Evolutionary conservation across 2,329 filamentous ascomycete genomes (phyloP).

Genomic region (Coniochaeta prunicola): DNA sequence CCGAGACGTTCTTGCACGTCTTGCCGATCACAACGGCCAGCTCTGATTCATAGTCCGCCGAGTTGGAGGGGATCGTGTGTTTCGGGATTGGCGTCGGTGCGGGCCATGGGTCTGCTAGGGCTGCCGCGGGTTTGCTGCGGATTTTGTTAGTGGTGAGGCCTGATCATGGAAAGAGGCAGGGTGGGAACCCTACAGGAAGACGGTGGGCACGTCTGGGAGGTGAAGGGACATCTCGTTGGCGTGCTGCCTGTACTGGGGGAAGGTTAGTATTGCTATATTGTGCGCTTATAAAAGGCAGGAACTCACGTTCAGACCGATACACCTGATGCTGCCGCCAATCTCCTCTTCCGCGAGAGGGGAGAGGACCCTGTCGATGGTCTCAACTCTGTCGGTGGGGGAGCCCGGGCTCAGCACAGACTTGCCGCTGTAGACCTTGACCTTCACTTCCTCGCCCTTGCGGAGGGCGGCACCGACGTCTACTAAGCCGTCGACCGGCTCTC

Average conservation of each 20-base stretch:
- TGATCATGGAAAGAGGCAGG: not conserved
- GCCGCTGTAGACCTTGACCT: constrained; percentile 50
- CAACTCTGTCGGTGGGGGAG: constrained; percentile 36
- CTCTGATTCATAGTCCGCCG: constrained; percentile 53
- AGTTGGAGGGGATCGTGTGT: constrained; percentile 42
- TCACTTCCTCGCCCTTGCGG: constrained; percentile 47
- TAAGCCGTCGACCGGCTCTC: constrained; percentile 43
- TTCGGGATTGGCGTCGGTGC: constrained; percentile 45
- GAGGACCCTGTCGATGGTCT: constrained; percentile 38
- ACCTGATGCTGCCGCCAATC: constrained; percentile 50
- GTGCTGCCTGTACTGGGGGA: not conserved
- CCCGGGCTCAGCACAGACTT: constrained; percentile 50
- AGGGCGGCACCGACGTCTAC: constrained; percentile 52
- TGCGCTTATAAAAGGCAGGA: not conserved
- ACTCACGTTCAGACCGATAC: constrained; percentile 48
- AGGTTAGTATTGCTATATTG: not conserved
- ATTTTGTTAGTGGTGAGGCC: not conserved
- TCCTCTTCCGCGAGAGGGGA: constrained; percentile 41
- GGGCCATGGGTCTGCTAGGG: constrained; percentile 47
- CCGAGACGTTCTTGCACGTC: constrained; percentile 44
- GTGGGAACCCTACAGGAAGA: constrained; percentile 35
- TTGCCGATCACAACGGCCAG: constrained; percentile 48
- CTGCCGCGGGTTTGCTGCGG: constrained; percentile 41
- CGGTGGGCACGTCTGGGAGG: constrained; percentile 41
- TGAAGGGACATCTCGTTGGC: constrained; percentile 32